These are phyloP conservation scores for Leccinum incarnatum DNA, from an alignment of 768 basidiomycete species.

Conservation along the genomic window DNA sequence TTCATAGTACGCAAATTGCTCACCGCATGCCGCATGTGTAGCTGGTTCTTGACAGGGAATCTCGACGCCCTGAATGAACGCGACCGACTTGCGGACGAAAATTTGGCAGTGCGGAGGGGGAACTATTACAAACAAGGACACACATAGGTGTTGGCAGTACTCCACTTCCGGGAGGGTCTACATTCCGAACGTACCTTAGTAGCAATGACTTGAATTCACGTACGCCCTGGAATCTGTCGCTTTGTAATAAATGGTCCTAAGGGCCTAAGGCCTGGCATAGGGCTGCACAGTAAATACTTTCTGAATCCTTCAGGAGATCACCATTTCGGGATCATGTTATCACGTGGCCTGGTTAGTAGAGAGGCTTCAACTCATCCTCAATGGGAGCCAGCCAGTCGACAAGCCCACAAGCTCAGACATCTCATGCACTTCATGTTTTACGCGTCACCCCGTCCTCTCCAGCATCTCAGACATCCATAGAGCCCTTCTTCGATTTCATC, in stretches of 20 bases:
- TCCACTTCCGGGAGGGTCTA: no score
- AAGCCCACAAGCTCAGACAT: conserved; percentile 33
- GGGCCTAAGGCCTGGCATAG: no score
- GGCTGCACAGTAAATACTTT: not conserved
- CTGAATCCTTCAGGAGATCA: not conserved
- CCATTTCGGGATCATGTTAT: conserved; percentile 4
- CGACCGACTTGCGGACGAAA: conserved; percentile 26
- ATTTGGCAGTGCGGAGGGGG: conserved; percentile 18
- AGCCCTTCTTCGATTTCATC: conserved; percentile 96
- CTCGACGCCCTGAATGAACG: conserved; percentile 28
- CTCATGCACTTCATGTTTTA: conserved; percentile 77
- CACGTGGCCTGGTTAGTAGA: not conserved
- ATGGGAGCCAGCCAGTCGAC: conserved; percentile 81
- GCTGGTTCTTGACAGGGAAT: conserved; percentile 27
- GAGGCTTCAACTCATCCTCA: not conserved
- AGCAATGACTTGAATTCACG: no score
- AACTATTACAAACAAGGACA: conserved; percentile 23
- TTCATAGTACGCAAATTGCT: conserved; percentile 15
- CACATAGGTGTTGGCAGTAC: conserved; percentile 10
- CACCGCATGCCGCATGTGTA: conserved; percentile 57
- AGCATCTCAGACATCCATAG: conserved; percentile 78
- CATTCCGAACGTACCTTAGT: no score
- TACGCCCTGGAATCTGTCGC: no score
- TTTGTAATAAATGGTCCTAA: no score
- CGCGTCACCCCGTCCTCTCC: conserved; percentile 89